Conservation (phyloP, 2,329 filamentous ascomycete genomes). For the Elsinoe fawcettii region DNA sequence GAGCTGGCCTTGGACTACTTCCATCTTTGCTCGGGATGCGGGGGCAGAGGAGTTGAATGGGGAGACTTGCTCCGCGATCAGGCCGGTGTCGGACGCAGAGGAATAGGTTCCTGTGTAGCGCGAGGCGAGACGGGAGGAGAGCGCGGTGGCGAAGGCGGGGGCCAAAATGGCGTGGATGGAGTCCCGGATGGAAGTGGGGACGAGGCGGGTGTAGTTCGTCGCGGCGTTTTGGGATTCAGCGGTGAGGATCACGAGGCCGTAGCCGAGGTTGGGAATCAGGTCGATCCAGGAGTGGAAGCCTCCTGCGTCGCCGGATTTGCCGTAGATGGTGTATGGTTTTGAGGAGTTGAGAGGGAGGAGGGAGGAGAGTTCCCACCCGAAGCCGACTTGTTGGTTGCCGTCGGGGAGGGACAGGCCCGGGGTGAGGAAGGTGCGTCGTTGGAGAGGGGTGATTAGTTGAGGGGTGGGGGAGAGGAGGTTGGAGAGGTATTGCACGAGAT, state of each 20-base stretch:
- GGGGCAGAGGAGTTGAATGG: not conserved
- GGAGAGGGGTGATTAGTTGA: not conserved
- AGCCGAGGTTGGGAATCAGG: not conserved
- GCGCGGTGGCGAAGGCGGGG: not conserved
- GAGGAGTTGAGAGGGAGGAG: not conserved
- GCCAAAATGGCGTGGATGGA: not conserved
- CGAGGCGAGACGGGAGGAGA: not conserved
- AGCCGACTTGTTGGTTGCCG: conserved; percentile 1
- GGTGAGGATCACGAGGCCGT: not conserved
- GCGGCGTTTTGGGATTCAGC: not conserved
- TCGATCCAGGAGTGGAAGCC: conserved; percentile 5
- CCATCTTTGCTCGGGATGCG: not conserved
- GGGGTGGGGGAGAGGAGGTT: not conserved
- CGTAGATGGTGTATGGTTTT: not conserved
- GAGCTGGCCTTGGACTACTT: not conserved
- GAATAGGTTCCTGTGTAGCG: not conserved
- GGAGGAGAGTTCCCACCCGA: not conserved
- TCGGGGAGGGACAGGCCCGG: not conserved
- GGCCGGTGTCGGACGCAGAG: not conserved
- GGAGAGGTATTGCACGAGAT: not conserved
- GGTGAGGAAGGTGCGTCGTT: not conserved
- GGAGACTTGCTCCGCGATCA: not conserved
- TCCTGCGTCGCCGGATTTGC: conserved; percentile 1
- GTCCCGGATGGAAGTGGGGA: not conserved
- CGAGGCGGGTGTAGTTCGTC: not conserved